phyloP scores from a whole-genome alignment of 306 rosid species.

The Dryas alaskensis region DNA sequence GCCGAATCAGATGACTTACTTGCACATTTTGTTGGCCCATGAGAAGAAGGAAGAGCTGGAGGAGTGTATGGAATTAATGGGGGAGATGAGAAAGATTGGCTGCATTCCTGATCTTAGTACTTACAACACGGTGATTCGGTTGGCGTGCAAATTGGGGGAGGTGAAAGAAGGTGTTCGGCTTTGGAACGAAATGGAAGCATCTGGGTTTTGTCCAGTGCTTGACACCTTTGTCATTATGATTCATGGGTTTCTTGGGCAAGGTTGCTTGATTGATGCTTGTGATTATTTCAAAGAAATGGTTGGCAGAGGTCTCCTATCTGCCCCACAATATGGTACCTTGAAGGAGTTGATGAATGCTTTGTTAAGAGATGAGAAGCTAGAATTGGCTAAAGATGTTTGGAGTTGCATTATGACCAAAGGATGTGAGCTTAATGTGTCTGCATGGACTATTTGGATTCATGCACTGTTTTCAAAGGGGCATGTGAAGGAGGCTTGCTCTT shows the following conservation, averaged over 20 bases:
- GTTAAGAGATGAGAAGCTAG: conserved; percentile 71
- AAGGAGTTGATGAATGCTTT: conserved; percentile 66
- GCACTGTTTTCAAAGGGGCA: conserved; percentile 76
- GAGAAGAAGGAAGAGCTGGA: conserved; percentile 88
- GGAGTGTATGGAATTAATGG: conserved; percentile 66
- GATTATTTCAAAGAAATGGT: conserved; percentile 79
- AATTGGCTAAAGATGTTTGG: conserved; percentile 83
- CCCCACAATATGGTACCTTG: conserved; percentile 72
- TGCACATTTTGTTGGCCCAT: conserved; percentile 65
- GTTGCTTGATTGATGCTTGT: conserved; percentile 68
- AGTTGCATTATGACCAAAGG: conserved; percentile 51
- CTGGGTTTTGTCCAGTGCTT: conserved; percentile 52
- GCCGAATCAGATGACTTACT: conserved; percentile 63
- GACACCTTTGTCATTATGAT: conserved; percentile 78
- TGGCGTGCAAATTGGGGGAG: conserved; percentile 79
- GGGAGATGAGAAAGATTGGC: conserved; percentile 76
- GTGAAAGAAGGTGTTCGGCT: conserved; percentile 61
- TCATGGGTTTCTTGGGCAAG: conserved; percentile 75
- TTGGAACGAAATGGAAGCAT: conserved; percentile 74
- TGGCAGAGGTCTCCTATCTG: conserved; percentile 61
- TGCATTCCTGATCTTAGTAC: conserved; percentile 59
- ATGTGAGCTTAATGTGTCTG: conserved; percentile 61
- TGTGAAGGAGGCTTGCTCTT: conserved; percentile 83
- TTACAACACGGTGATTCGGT: conserved; percentile 67
- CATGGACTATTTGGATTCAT: conserved; percentile 93